These are phyloP conservation scores for Candida patagonica DNA, from an alignment of 805 yeast species.

Conservation along the genomic window DNA sequence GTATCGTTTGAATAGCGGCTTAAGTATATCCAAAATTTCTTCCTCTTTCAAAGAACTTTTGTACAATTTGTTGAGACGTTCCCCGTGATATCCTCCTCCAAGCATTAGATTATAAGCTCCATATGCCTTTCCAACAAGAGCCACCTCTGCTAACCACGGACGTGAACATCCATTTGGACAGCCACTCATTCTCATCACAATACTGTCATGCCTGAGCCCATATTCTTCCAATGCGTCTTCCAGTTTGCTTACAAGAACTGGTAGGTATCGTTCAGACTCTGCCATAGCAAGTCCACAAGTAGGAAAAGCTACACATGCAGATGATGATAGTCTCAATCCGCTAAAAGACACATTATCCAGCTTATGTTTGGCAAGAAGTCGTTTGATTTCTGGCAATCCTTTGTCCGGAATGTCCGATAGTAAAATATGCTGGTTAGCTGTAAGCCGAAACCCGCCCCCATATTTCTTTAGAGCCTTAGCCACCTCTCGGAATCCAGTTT, in stretches of 20 bases:
- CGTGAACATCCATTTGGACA: constrained; percentile 99
- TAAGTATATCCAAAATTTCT: constrained; percentile 66
- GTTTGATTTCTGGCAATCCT: constrained; percentile 54
- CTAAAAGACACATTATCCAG: constrained; percentile 77
- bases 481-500: constrained; percentile 71
- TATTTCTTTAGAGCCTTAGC: constrained; percentile 56
- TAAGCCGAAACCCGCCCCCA: constrained; percentile 83
- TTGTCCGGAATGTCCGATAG: constrained; percentile 64
- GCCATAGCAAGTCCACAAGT: constrained; percentile 99
- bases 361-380: constrained; percentile 58
- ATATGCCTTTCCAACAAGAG: constrained; percentile 88
- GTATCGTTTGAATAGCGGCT: constrained; percentile 90
- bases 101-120: constrained; percentile 90
- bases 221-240: constrained; percentile 84
- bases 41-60: constrained; percentile 84
- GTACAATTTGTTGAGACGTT: constrained; percentile 83
- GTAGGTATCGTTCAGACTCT: constrained; percentile 88
- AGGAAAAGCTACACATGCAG: constrained; percentile 97
- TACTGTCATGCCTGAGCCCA: constrained; percentile 87
- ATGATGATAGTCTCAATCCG: constrained; percentile 79
- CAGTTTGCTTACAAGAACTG: constrained; percentile 68
- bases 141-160: constrained; percentile 96
- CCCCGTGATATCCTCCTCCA: constrained; percentile 94
- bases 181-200: constrained; percentile 97
- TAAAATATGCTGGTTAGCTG: constrained; percentile 91